A percentile compares a stretch with the other conserved stretches of the same genome.
Evolutionary conservation across 345 rosid species (phyloP).

Genomic region (Psidium friedrichsthalianum): DNA sequence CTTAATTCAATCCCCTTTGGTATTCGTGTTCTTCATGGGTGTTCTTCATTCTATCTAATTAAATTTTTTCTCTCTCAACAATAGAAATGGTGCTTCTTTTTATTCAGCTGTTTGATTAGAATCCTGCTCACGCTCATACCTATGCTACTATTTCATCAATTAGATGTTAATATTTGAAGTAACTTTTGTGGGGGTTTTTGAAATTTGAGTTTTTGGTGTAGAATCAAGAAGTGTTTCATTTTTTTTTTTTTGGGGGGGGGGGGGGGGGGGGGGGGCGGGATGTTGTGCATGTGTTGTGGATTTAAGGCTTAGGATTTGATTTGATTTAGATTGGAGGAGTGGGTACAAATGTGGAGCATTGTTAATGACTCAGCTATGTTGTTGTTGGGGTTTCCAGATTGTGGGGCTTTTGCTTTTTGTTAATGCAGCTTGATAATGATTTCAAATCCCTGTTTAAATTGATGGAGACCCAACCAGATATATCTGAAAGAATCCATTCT

Average conservation of each 20-base stretch:
- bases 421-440: constrained; percentile 87
- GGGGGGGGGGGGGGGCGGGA: too few relatives aligned
- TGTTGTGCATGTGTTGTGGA: too few relatives aligned
- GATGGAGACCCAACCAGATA: constrained; percentile 51
- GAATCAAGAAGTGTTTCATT: neutral
- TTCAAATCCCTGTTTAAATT: constrained; percentile 81
- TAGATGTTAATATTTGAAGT: neutral
- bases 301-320: neutral
- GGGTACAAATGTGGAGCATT: too few relatives aligned
- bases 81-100: neutral
- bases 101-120: neutral
- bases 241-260: neutral
- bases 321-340: too few relatives aligned
- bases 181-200: neutral
- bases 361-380: constrained; percentile 42
- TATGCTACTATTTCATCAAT: neutral
- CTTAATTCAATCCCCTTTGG: neutral
- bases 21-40: neutral
- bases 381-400: constrained; percentile 87
- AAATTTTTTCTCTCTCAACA: neutral
- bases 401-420: constrained; percentile 73
- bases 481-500: constrained; percentile 40
- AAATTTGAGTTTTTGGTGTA: neutral
- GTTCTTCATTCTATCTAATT: neutral
- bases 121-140: neutral